These are phyloP conservation scores for Sequoiadendron giganteum DNA, from an alignment of 75 land plant genomes.

Conservation along the genomic window DNA sequence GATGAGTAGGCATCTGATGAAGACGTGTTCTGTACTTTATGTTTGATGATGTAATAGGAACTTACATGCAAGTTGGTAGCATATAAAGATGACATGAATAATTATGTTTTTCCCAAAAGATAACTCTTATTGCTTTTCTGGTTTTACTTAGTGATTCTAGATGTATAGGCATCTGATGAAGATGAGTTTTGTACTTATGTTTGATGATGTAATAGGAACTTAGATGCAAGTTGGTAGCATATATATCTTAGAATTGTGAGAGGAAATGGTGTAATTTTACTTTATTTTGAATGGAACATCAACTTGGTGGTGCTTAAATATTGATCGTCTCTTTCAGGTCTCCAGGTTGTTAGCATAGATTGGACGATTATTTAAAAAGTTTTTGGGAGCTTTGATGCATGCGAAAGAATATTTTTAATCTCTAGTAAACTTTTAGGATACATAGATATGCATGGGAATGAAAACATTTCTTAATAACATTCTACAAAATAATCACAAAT, in stretches of 20 bases:
- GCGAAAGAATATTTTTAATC: background rate
- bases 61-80: too few relatives aligned
- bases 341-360: background rate
- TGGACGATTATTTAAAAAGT: background rate
- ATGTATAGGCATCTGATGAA: background rate
- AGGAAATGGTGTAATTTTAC: background rate
- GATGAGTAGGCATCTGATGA: background rate
- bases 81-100: background rate
- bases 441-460: constrained; percentile 4
- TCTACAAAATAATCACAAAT: background rate
- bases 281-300: background rate
- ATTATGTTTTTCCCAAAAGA: background rate
- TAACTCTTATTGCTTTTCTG: background rate
- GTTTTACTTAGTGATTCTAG: background rate
- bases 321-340: background rate
- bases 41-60: background rate
- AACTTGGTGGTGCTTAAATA: background rate
- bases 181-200: background rate
- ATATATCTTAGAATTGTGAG: background rate
- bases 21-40: background rate
- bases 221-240: background rate
- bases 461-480: background rate
- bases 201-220: background rate
- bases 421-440: background rate
- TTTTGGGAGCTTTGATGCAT: background rate